Evolutionary conservation across 768 basidiomycete genomes (phyloP), one percentile per base, ranked within the genome.

Genomic region (Lentinula sp.): DNA sequence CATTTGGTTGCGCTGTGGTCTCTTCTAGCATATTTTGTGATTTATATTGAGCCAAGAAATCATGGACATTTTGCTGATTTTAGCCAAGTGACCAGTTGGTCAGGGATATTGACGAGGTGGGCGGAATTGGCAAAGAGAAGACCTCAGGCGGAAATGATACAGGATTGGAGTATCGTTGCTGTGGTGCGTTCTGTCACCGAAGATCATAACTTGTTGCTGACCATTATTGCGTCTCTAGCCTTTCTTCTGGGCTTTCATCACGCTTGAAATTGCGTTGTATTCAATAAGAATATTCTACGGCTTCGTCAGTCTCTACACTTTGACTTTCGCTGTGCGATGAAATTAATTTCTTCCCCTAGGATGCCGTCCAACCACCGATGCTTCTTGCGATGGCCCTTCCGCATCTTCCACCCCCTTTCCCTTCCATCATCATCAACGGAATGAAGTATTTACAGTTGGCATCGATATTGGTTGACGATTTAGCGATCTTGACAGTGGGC

Each of bases 221-320:
- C 61, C 34, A 18, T 51, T 16, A 34, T 35, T 40, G 46, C 18
- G 40, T 16, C 13, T 43, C 16, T 64, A 92, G 90, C 85, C 89
- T 1, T 89, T 93, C 75, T 89, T 93, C 70, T 91, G 88, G 88
- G 86, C 83, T 7, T 92, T 93, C 62, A 82, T 83, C 42, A 87
- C 91, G 0, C 69, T 93, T 4, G 83, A 92, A 65, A 76, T 92
- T 23, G 78, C 79, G 18, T 68, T 93, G 48, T 89, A 92, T 65
- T 90, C 91, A 8, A 67, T 86, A 64, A 84, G 85, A 58, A 83
- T 93, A 71, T 85, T 89, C 68, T 80, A 79, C 11, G 84, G 85
- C 61, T 80, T 87, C 63, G 90, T 90, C 68, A 68, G 88, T 73
- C 9, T 55, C 2, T 3, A 28, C 28, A 28, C 28, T 9, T 59